Conservation (phyloP, 371 early-diverging fungal genomes). For the Capniomyces stellatus region DNA sequence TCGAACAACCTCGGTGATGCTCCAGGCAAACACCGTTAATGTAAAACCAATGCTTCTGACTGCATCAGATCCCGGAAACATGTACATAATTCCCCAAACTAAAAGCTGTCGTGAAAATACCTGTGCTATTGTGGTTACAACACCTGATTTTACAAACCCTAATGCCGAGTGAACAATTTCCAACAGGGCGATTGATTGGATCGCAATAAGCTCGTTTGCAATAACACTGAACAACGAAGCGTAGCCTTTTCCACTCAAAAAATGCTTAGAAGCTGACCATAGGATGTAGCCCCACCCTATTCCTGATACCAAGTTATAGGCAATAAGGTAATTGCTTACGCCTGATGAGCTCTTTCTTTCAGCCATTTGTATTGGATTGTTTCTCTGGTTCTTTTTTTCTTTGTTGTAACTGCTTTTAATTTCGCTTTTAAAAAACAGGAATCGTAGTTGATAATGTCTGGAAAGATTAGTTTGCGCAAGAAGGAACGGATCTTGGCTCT, state of each 20-base stretch:
- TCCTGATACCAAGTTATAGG: constrained; percentile 59
- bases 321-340: constrained; percentile 38
- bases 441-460: too few species aligned
- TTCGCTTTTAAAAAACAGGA: too few species aligned
- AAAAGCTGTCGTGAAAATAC: constrained; percentile 71
- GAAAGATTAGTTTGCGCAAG: too few species aligned
- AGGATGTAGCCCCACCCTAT: constrained; percentile 60
- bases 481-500: too few species aligned
- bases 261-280: constrained; percentile 25
- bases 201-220: constrained; percentile 33
- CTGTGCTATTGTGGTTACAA: constrained; percentile 62
- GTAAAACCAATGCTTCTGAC: constrained; percentile 45
- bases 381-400: too few species aligned
- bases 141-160: constrained; percentile 57
- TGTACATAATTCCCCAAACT: constrained; percentile 58
- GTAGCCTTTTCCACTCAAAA: constrained; percentile 32
- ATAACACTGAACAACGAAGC: constrained; percentile 34
- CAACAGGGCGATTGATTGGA: constrained; percentile 60
- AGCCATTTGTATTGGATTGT: too few species aligned
- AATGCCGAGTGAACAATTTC: constrained; percentile 34
- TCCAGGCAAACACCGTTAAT: constrained; percentile 84
- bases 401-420: too few species aligned
- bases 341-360: neutral
- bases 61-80: constrained; percentile 44
- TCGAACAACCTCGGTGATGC: constrained; percentile 72